A percentile compares a stretch with the other conserved stretches of the same genome.
Conservation (phyloP, 2,329 filamentous ascomycete species). For the Exophiala oligosperma region DNA sequence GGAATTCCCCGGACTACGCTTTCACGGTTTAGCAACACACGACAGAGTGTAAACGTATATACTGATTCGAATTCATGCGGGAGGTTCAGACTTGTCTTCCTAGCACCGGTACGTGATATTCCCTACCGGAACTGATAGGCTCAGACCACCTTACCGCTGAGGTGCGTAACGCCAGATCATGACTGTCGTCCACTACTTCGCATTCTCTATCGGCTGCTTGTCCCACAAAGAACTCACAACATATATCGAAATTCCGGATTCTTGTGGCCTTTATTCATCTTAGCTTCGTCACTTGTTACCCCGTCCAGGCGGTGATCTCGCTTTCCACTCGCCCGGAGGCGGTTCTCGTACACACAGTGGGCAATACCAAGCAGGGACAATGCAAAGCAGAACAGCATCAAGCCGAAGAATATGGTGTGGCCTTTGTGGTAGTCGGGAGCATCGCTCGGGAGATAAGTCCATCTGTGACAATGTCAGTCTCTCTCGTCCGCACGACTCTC, state of each 20-base stretch:
- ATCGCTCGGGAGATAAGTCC: slow-evolving; percentile 37
- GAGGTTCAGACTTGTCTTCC: no score
- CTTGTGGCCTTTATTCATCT: slow-evolving; percentile 36
- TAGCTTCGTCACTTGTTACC: slow-evolving; percentile 25
- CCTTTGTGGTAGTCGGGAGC: slow-evolving; percentile 53
- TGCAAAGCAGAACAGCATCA: slow-evolving; percentile 20
- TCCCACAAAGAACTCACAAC: not conserved
- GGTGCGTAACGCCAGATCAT: no score
- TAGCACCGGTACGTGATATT: no score
- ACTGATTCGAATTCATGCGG: no score
- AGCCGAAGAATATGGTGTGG: slow-evolving; percentile 51
- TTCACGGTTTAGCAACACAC: no score
- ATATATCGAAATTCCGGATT: slow-evolving; percentile 30
- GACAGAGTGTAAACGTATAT: no score
- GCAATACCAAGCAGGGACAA: slow-evolving; percentile 22
- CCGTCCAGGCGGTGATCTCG: slow-evolving; percentile 38
- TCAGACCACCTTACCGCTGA: no score
- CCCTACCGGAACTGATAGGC: no score
- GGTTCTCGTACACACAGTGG: slow-evolving; percentile 34
- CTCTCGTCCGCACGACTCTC: slow-evolving; percentile 36
- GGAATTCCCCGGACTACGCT: no score
- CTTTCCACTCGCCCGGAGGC: slow-evolving; percentile 30
- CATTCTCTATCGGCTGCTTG: no score
- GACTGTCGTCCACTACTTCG: no score
- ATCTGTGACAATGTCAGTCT: slow-evolving; percentile 12